Percentiles rank a stretch among this genome's conserved stretches.
phyloP scores from a whole-genome alignment of 1,139 yeast species.

The Geotrichum armillariae region DNA sequence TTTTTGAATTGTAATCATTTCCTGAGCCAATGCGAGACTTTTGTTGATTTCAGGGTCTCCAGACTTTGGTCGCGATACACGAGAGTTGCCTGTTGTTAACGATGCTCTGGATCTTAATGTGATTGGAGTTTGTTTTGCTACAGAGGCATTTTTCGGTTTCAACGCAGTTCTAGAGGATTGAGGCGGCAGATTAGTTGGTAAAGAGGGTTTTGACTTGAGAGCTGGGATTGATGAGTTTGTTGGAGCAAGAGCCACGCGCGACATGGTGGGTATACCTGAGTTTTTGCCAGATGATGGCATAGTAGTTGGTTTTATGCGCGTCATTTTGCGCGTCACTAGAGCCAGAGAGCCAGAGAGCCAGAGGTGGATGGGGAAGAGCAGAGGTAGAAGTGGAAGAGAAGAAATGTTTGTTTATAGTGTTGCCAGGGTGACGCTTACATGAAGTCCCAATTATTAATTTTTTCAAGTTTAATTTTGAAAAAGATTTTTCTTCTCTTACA shows the following conservation, averaged over 20 bases:
- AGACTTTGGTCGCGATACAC: background rate
- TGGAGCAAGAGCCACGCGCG: conserved; percentile 1
- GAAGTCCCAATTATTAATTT: conserved; percentile 8
- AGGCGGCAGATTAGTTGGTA: background rate
- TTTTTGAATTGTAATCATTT: conserved; percentile 17
- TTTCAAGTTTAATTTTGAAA: background rate
- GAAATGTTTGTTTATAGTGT: conserved; percentile 2
- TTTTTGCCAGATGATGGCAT: no score
- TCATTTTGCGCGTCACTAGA: no score
- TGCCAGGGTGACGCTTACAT: conserved; percentile 7
- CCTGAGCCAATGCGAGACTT: conserved; percentile 15
- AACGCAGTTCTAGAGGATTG: background rate
- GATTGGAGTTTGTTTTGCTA: background rate
- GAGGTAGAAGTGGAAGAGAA: background rate
- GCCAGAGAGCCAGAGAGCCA: no score
- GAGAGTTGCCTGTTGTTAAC: background rate
- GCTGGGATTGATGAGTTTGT: conserved; percentile 4
- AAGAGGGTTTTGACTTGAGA: background rate
- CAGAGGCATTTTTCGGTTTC: background rate
- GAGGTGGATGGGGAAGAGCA: background rate
- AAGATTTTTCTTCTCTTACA: background rate
- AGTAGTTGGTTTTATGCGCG: no score
- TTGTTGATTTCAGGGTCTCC: conserved; percentile 1
- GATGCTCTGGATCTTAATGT: conserved; percentile 5
- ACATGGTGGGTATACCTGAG: conserved; percentile 1